phyloP scores from a whole-genome alignment of 805 yeast genomes.

The Candida morakotiae region DNA sequence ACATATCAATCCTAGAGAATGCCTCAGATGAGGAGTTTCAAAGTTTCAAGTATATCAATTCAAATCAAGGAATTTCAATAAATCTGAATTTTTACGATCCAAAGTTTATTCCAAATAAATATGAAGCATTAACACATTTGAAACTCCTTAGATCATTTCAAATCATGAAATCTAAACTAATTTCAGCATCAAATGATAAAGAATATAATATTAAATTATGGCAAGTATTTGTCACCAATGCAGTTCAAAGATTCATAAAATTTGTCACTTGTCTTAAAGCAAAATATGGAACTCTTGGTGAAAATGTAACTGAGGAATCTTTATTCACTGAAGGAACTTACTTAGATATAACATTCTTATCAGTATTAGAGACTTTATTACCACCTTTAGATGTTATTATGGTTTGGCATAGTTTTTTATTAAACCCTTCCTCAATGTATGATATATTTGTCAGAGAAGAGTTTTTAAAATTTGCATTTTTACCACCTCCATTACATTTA shows the following conservation, averaged over 20 bases:
- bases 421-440: conserved; percentile 15
- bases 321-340: neutral
- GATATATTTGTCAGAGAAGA: conserved; percentile 12
- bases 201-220: conserved; percentile 10
- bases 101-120: conserved; percentile 5
- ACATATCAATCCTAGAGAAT: neutral
- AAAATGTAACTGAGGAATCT: neutral
- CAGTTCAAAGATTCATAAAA: conserved; percentile 18
- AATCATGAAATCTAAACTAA: conserved; percentile 13
- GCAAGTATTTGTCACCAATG: conserved; percentile 19
- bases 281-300: neutral
- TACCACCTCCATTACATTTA: conserved; percentile 12
- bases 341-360: neutral
- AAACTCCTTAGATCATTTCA: conserved; percentile 19
- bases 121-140: conserved; percentile 18
- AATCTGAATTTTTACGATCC: neutral
- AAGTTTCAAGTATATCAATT: neutral
- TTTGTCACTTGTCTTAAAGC: conserved; percentile 15
- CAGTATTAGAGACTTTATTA: neutral
- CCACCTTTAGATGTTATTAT: conserved; percentile 20
- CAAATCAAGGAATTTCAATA: neutral
- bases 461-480: conserved; percentile 5
- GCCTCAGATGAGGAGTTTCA: neutral
- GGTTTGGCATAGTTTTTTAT: conserved; percentile 20
- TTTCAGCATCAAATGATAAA: conserved; percentile 1